Conservation (phyloP, 495 filamentous ascomycete species). For the Hypoxylon crocopeplum region DNA sequence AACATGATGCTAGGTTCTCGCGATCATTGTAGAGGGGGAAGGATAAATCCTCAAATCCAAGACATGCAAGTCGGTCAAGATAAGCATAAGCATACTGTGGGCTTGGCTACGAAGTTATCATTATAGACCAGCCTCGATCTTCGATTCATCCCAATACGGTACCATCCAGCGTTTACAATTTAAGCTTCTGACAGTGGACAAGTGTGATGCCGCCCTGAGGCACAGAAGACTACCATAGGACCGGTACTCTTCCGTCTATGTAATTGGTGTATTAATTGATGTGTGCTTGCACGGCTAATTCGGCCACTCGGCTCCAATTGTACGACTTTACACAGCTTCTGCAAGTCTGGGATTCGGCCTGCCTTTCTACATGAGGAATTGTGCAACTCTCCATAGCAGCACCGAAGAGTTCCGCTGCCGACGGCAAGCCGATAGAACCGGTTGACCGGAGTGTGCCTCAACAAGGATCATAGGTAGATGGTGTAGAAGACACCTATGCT, state of each 20-base stretch:
- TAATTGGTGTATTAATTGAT: neutral
- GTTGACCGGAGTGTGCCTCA: neutral
- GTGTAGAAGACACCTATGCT: too few species aligned
- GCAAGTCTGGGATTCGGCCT: neutral
- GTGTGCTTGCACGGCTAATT: constrained; percentile 11
- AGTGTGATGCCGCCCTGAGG: constrained; percentile 9
- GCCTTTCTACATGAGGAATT: too few species aligned
- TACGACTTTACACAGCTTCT: neutral
- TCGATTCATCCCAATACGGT: neutral
- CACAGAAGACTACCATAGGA: constrained; percentile 10
- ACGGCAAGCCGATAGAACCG: constrained; percentile 6
- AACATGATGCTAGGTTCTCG: neutral
- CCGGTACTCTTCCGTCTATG: constrained; percentile 16
- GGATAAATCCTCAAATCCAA: neutral
- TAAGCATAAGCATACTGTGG: constrained; percentile 10
- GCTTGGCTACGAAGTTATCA: constrained; percentile 8
- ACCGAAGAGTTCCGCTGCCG: neutral
- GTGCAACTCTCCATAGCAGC: too few species aligned
- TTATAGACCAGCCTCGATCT: constrained; percentile 28
- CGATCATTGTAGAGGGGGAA: constrained; percentile 4
- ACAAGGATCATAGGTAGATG: too few species aligned
- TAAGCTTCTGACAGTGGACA: constrained; percentile 30
- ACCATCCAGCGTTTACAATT: constrained; percentile 19
- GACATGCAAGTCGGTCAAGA: neutral
- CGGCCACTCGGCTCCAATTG: constrained; percentile 5